These are phyloP conservation scores for Kurtzmaniella fragi DNA, from an alignment of 805 yeast species.

Conservation along the genomic window DNA sequence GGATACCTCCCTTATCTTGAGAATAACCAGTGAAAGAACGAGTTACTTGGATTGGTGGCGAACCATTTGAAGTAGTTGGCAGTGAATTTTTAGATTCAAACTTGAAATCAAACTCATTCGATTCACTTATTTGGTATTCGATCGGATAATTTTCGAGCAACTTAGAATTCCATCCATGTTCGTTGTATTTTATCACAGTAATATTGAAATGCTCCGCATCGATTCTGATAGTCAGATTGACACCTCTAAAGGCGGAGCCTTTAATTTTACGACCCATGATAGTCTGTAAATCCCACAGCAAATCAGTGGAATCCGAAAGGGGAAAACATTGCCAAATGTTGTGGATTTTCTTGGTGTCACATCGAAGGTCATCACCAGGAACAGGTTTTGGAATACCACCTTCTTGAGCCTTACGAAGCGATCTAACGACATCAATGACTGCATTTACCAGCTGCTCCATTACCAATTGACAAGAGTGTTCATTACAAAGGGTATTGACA, in stretches of 20 bases:
- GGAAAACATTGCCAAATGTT: conserved; percentile 80
- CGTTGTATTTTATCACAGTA: conserved; percentile 4
- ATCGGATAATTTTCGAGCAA: conserved; percentile 4
- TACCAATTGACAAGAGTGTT: conserved; percentile 38
- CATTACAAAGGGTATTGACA: conserved; percentile 49
- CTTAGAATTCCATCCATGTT: conserved; percentile 5
- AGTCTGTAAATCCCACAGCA: conserved; percentile 52
- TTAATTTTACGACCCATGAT: conserved; percentile 65
- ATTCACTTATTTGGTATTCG: conserved; percentile 13
- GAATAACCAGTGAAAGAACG: conserved; percentile 90
- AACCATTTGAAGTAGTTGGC: conserved; percentile 28
- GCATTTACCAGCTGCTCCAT: conserved; percentile 67
- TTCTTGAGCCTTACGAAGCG: conserved; percentile 51
- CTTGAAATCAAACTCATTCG: conserved; percentile 26
- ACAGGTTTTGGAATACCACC: conserved; percentile 80
- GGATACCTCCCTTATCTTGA: conserved; percentile 84
- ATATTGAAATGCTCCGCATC: conserved; percentile 45
- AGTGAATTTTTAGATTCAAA: conserved; percentile 45
- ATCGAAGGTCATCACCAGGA: conserved; percentile 62
- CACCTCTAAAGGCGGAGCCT: conserved; percentile 50
- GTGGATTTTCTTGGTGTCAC: conserved; percentile 59
- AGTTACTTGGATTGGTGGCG: conserved; percentile 71
- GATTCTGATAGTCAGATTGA: conserved; percentile 34
- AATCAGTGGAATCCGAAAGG: conserved; percentile 42
- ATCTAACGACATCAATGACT: conserved; percentile 66